A percentile compares a stretch with the other conserved stretches of the same genome.
Conservation (phyloP, 805 yeast species). For the Clavispora vitiphila region DNA sequence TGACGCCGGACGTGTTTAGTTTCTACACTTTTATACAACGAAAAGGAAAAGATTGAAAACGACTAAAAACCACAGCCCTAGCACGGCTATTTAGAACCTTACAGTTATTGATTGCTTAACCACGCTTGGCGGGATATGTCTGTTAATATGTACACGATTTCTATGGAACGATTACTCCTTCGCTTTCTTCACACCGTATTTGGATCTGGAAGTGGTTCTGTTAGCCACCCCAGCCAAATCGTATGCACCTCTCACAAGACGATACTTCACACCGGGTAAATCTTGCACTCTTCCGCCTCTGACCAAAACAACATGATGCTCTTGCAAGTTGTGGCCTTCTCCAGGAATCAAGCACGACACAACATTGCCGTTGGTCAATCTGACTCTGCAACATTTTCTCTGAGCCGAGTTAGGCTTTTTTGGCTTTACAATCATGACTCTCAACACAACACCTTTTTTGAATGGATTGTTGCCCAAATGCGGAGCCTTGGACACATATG, state of each 20-base stretch:
- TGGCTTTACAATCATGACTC: conserved; percentile 94
- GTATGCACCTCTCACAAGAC: conserved; percentile 85
- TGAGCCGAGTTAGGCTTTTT: conserved; percentile 98
- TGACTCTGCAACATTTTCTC: conserved; percentile 93
- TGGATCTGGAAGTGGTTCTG: conserved; percentile 82
- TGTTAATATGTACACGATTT: conserved; percentile 3
- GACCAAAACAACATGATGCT: conserved; percentile 91
- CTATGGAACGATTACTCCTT: conserved; percentile 19
- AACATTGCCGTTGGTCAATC: conserved; percentile 83
- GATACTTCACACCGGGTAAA: conserved; percentile 96
- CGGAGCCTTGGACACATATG: conserved; percentile 60
- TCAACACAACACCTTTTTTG: conserved; percentile 85
- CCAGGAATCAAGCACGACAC: conserved; percentile 95
- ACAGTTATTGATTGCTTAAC: too few species aligned
- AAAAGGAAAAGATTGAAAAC: neutral
- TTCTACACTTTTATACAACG: neutral
- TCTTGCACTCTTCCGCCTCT: conserved; percentile 99
- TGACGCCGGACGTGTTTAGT: conserved; percentile 19
- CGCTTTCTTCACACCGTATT: conserved; percentile 90
- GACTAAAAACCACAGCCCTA: neutral
- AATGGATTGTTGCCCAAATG: conserved; percentile 81
- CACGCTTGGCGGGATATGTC: neutral
- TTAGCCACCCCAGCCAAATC: conserved; percentile 95
- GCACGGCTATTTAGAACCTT: neutral
- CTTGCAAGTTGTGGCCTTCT: conserved; percentile 97